Conservation (phyloP, 108 stramenopile genomes). For the Cyclotella atomus region DNA sequence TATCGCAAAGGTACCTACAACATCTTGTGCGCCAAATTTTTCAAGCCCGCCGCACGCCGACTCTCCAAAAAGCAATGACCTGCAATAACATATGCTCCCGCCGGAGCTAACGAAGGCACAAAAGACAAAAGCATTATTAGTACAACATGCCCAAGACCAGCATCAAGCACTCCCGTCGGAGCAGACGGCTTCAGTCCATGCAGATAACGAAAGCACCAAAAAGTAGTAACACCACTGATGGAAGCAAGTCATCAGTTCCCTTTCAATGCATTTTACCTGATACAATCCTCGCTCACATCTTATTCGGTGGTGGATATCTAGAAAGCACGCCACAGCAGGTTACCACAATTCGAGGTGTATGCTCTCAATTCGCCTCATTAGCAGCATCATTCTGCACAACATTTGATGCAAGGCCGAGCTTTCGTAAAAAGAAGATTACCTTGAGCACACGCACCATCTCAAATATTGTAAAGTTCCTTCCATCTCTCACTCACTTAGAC, state of each 20-base stretch:
- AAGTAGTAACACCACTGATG: too few species aligned
- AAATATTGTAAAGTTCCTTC: not conserved
- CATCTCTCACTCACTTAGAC: not conserved
- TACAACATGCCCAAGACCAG: not conserved
- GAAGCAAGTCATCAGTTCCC: too few species aligned
- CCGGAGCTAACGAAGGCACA: not conserved
- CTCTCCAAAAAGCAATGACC: too few species aligned
- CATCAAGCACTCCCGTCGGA: not conserved
- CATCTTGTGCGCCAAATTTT: too few species aligned
- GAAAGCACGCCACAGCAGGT: conserved; percentile 12
- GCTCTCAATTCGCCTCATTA: conserved; percentile 12
- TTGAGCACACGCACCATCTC: not conserved
- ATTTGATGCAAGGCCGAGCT: not conserved
- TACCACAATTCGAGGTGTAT: not conserved
- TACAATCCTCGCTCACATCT: conserved; percentile 15
- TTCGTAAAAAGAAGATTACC: not conserved
- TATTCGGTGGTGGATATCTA: conserved; percentile 23
- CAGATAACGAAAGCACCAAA: too few species aligned
- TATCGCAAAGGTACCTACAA: too few species aligned
- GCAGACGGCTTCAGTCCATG: not conserved
- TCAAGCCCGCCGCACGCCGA: too few species aligned
- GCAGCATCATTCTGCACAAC: not conserved
- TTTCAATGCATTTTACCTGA: conserved; percentile 5
- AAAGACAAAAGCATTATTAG: not conserved
- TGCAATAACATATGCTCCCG: too few species aligned